Percentiles rank a stretch among this genome's conserved stretches.
Conservation (phyloP, 2,329 filamentous ascomycete genomes). For the Colletotrichum noveboracense region DNA sequence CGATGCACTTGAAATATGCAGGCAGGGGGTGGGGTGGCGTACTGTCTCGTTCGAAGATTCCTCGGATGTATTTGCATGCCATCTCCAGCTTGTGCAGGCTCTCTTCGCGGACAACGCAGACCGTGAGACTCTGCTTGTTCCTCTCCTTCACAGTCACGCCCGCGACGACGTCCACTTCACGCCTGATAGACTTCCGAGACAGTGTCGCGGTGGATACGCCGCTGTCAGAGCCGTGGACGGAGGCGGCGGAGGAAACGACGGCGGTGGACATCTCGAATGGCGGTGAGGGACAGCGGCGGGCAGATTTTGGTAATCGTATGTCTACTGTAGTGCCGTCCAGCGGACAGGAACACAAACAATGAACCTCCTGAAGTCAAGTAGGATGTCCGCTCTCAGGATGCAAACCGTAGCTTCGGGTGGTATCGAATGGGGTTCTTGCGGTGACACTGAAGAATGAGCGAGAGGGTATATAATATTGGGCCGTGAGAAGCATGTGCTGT, state of each 20-base stretch:
- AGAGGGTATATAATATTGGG: not conserved
- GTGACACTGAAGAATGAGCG: not conserved
- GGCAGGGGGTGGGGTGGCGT: not conserved
- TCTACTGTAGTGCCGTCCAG: not conserved
- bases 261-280: not conserved
- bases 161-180: not conserved
- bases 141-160: not conserved
- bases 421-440: not conserved
- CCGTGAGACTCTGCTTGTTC: not conserved
- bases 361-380: not conserved
- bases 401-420: not conserved
- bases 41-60: not conserved
- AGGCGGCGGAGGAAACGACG: not conserved
- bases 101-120: not conserved
- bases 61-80: not conserved
- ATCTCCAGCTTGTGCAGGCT: not conserved
- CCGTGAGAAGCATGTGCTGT: not conserved
- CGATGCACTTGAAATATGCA: not conserved
- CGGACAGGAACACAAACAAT: not conserved
- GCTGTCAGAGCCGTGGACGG: not conserved
- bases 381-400: not conserved
- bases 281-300: not conserved
- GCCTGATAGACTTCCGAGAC: not conserved
- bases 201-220: not conserved
- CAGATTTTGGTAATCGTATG: fast-evolving